Evolutionary conservation across 768 basidiomycete species (phyloP).

Genomic region (Tylopilus rubrobrunneus): DNA sequence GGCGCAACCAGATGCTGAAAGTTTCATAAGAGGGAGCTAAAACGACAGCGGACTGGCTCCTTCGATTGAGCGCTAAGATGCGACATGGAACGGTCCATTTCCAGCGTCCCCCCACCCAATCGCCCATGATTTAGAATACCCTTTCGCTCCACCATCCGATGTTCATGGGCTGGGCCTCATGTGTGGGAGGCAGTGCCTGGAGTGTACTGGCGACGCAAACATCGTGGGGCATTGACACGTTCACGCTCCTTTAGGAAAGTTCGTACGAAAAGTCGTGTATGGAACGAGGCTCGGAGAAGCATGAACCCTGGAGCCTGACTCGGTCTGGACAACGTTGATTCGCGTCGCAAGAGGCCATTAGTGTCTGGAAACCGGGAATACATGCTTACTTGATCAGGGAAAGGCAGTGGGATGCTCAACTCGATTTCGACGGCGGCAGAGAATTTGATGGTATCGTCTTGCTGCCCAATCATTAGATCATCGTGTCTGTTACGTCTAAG

Average conservation of each 20-base stretch:
- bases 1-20: neutral
- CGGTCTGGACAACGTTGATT: neutral
- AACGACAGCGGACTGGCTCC: neutral
- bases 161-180: neutral
- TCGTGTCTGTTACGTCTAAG: no score
- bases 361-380: no score
- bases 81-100: neutral
- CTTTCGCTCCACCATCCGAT: neutral
- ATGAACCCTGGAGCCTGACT: neutral
- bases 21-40: neutral
- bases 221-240: no score
- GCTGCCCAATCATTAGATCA: no score
- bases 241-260: neutral
- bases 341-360: no score
- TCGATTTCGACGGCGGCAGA: no score
- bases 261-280: neutral
- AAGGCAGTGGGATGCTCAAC: no score
- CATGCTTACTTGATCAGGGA: no score
- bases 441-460: no score
- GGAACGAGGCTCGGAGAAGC: neutral
- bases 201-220: neutral
- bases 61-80: neutral
- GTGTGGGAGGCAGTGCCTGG: neutral
- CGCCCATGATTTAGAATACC: neutral
- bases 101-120: neutral